Conservation (phyloP, 495 filamentous ascomycete species). For the Parmelia sp. region DNA sequence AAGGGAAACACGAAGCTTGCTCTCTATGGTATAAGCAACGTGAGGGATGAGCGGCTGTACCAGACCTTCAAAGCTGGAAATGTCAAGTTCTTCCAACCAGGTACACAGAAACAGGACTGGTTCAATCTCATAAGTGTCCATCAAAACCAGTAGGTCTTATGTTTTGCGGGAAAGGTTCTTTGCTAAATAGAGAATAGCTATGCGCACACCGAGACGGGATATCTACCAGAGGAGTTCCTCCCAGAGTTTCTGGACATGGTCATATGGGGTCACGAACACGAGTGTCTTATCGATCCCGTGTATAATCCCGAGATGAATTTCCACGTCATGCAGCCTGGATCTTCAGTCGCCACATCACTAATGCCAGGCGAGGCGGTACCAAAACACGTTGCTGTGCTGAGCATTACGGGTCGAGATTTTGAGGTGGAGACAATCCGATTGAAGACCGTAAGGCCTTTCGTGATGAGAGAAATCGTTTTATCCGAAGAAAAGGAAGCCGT, state of each 20-base stretch:
- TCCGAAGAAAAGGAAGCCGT: slow-evolving; percentile 70
- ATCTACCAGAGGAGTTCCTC: slow-evolving; percentile 89
- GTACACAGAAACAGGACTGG: slow-evolving; percentile 80
- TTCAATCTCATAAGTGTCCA: slow-evolving; percentile 96
- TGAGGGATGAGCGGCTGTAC: slow-evolving; percentile 89
- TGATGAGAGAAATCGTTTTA: slow-evolving; percentile 76
- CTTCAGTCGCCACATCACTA: slow-evolving; percentile 89
- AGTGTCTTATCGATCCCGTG: slow-evolving; percentile 80
- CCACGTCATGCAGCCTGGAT: slow-evolving; percentile 95
- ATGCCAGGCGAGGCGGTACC: slow-evolving; percentile 83
- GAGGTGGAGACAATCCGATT: slow-evolving; percentile 73
- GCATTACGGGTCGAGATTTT: slow-evolving; percentile 75
- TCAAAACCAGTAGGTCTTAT: slow-evolving; percentile 67
- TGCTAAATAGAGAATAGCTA: slow-evolving; percentile 39
- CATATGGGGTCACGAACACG: slow-evolving; percentile 97
- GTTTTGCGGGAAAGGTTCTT: background rate
- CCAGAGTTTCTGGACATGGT: slow-evolving; percentile 88
- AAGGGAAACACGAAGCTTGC: slow-evolving; percentile 93
- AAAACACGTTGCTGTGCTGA: slow-evolving; percentile 85
- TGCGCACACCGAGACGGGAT: slow-evolving; percentile 80
- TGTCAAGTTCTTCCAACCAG: slow-evolving; percentile 86
- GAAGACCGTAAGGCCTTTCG: slow-evolving; percentile 85
- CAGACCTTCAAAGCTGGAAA: slow-evolving; percentile 89
- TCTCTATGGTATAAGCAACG: slow-evolving; percentile 93
- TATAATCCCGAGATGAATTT: slow-evolving; percentile 83